These are phyloP conservation scores for Leccinum griseonigrum DNA, from an alignment of 1,284 basidiomycete genomes.

Conservation along the genomic window DNA sequence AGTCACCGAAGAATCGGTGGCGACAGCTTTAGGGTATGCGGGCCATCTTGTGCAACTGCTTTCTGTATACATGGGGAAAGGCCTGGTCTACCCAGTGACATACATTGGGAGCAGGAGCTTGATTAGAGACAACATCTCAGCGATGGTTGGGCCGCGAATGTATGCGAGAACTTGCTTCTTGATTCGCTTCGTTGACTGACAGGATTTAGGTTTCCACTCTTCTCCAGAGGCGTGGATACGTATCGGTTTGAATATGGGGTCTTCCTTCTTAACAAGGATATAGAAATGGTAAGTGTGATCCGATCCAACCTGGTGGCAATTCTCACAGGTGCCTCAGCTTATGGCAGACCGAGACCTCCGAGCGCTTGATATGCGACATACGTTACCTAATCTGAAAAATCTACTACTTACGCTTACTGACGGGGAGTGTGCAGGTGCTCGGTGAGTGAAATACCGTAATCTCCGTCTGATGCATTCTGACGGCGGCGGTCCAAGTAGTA, in stretches of 20 bases:
- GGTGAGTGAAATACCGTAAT: slow-evolving; percentile 38
- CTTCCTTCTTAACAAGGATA: slow-evolving; percentile 95
- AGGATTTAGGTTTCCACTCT: slow-evolving; percentile 81
- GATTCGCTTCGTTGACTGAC: slow-evolving; percentile 11
- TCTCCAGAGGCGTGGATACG: slow-evolving; percentile 90
- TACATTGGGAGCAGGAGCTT: slow-evolving; percentile 86
- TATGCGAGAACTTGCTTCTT: slow-evolving; percentile 40
- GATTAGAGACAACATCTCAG: slow-evolving; percentile 87
- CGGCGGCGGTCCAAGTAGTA: slow-evolving; percentile 17
- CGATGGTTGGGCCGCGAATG: slow-evolving; percentile 92
- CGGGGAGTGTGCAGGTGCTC: slow-evolving; percentile 49
- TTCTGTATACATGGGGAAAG: slow-evolving; percentile 73
- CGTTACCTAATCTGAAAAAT: slow-evolving; percentile 95
- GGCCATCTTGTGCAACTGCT: slow-evolving; percentile 83
- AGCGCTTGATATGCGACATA: slow-evolving; percentile 91
- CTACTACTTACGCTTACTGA: slow-evolving; percentile 83
- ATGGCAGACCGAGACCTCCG: slow-evolving; percentile 88
- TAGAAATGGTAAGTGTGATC: slow-evolving; percentile 74
- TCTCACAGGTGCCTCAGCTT: slow-evolving; percentile 50
- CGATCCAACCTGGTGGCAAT: slow-evolving; percentile 6
- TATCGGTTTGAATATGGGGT: slow-evolving; percentile 99
- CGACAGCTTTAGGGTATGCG: slow-evolving; percentile 85
- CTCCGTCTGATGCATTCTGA: slow-evolving; percentile 16
- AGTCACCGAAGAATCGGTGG: slow-evolving; percentile 81
- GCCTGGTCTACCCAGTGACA: slow-evolving; percentile 86